Percentiles rank a stretch among this genome's conserved stretches.
Conservation (phyloP, 2,329 filamentous ascomycete species). For the Malbranchea cinnamomea region DNA sequence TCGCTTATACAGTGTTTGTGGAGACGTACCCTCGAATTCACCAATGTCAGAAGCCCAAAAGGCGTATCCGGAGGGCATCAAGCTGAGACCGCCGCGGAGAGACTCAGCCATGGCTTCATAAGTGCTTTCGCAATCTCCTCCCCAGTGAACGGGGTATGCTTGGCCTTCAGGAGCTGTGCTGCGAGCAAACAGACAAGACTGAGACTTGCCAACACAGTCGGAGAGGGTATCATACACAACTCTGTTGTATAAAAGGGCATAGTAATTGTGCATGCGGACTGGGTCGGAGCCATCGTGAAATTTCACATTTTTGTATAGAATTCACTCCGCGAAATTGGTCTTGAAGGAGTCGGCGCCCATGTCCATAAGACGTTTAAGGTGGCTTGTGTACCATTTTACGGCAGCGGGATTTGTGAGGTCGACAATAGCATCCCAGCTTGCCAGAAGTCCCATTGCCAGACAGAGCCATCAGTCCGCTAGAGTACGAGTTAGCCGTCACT, state of each 20-base stretch:
- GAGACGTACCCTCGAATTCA: conserved; percentile 56
- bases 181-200: conserved; percentile 53
- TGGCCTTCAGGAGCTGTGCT: conserved; percentile 54
- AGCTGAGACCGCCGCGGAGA: too few species aligned
- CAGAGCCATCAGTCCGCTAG: conserved; percentile 51
- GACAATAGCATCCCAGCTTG: conserved; percentile 59
- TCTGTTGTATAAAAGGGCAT: conserved; percentile 59
- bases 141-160: conserved; percentile 56
- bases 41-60: too few species aligned
- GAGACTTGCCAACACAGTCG: conserved; percentile 33
- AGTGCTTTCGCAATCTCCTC: conserved; percentile 60
- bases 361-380: conserved; percentile 50
- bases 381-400: conserved; percentile 47
- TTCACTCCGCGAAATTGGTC: conserved; percentile 61
- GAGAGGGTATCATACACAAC: conserved; percentile 52
- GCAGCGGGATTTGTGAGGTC: conserved; percentile 62
- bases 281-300: conserved; percentile 50
- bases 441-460: conserved; percentile 68
- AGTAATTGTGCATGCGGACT: conserved; percentile 61
- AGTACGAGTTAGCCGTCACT: too few species aligned
- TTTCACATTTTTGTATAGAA: conserved; percentile 49
- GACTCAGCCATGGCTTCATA: too few species aligned
- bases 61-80: too few species aligned
- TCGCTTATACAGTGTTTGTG: conserved; percentile 57
- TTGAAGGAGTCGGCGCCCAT: conserved; percentile 58